Conservation (phyloP, 1,284 basidiomycete species). For the Anthracocystis panici-leucophaei region DNA sequence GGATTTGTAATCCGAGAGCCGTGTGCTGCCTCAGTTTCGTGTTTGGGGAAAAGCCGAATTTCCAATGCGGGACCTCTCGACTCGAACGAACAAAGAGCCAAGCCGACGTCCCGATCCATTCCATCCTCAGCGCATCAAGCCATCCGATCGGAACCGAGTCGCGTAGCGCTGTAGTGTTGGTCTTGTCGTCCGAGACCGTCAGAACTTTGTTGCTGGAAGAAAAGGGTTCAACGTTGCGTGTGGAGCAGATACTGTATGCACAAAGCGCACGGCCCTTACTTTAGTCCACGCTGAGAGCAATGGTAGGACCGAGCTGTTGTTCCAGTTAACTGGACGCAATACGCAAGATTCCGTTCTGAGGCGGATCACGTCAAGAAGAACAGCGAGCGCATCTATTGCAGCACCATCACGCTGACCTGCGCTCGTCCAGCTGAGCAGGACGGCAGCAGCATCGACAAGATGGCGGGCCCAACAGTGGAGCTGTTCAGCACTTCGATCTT, state of each 20-base stretch:
- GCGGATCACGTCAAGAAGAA: neutral
- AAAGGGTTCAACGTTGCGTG: slow-evolving; percentile 16
- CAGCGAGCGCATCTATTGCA: neutral
- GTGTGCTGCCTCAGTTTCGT: slow-evolving; percentile 15
- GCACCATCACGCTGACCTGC: neutral
- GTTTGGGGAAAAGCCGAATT: slow-evolving; percentile 2
- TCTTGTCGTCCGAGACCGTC: slow-evolving; percentile 28
- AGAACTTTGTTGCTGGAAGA: slow-evolving; percentile 3
- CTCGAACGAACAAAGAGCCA: slow-evolving; percentile 2
- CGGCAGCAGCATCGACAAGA: slow-evolving; percentile 17
- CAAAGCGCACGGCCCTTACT: slow-evolving; percentile 19
- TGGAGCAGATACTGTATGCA: neutral
- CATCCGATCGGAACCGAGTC: slow-evolving; percentile 23
- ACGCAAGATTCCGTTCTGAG: neutral
- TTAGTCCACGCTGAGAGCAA: neutral
- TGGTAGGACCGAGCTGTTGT: neutral
- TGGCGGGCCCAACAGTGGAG: slow-evolving; percentile 57
- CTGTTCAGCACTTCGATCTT: slow-evolving; percentile 69
- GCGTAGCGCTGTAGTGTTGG: neutral
- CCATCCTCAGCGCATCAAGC: slow-evolving; percentile 3
- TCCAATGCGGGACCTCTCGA: slow-evolving; percentile 14
- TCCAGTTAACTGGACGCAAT: neutral
- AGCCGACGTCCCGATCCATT: slow-evolving; percentile 25
- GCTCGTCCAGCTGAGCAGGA: neutral
- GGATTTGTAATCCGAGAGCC: slow-evolving; percentile 34